Base-by-base conservation (phyloP, 2,329 filamentous ascomycete species). In the Pestalotiopsis sp. region DNA sequence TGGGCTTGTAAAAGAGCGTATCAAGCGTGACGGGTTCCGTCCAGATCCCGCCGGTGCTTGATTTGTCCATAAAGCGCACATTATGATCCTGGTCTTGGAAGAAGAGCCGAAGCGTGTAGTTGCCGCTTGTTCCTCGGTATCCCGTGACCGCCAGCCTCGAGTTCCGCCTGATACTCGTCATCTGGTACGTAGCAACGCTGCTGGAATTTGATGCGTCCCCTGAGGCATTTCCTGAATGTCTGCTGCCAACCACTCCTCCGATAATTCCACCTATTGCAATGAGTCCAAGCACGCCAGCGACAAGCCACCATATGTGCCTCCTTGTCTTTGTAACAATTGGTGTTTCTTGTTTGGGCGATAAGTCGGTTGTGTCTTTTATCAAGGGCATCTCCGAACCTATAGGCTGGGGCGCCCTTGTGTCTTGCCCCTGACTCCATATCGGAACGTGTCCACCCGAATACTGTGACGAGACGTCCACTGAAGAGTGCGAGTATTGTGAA, bases 81-180 rank as follows among this genome's bases (percentile, higher is more conserved):
- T 69, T 67, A n/a, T 72, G 41, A 38, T 74, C 68, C 12, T 65
- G 36, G 9, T 71, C 73, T 38, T 74, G 73, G 25, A 70, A 75
- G 68, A 75, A 74, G 36, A 74, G 67, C 25, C 73, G 67, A 31
- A 73, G 68, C 39, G 69, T 70, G 17, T 73, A 74, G 52, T 72
- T 68, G 31, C 39, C 70, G 23, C 68, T 63, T 13, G 57, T 62
- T 17, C 56, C 68, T 31, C 72, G 69, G 63, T 73, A 73, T 2
- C 73, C 73, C 7, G 72, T 72, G 17, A 73, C 72, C 9, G 73
- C 73, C 38, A 75, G 66, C 36, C 65, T 71, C 7, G 73, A 74
- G n/a, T 70, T 68, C n/a, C 49, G 38, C 41, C 70, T 70, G 27
- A 75, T 72, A 13, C 70, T 66, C 59, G 64, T 69, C 14, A 64